These are phyloP conservation scores for Ceratobasidium theobromae DNA, from an alignment of 1,284 basidiomycete genomes.

Conservation along the genomic window DNA sequence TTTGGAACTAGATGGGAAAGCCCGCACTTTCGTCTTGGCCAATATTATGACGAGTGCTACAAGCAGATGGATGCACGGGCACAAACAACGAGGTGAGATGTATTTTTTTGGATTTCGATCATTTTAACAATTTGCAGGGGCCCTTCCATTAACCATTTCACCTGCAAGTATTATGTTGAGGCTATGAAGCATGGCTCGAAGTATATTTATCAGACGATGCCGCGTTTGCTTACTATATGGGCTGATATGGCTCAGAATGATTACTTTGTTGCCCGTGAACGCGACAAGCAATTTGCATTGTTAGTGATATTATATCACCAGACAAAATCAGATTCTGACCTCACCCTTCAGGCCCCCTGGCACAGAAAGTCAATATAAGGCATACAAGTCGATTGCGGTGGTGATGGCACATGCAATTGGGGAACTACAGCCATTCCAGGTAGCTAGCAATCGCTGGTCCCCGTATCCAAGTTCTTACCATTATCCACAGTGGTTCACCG, in stretches of 20 bases:
- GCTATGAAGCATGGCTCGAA: conserved; percentile 87
- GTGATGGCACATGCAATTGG: conserved; percentile 58
- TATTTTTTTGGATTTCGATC: not conserved
- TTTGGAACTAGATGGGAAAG: conserved; percentile 71
- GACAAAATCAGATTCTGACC: not conserved
- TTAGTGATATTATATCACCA: not conserved
- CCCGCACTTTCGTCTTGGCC: conserved; percentile 81
- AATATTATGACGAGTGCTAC: conserved; percentile 73
- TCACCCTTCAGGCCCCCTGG: not conserved
- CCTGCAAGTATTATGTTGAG: conserved; percentile 55
- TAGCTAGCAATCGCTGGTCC: conserved; percentile 40
- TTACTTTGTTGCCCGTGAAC: conserved; percentile 39
- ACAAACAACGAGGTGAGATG: conserved; percentile 27
- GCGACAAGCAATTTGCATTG: conserved; percentile 4
- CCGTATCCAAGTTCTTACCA: not conserved
- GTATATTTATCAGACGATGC: conserved; percentile 95
- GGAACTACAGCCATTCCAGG: conserved; percentile 75
- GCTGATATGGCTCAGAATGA: conserved; percentile 81
- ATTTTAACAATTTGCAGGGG: not conserved
- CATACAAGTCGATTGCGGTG: conserved; percentile 11
- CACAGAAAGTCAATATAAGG: not conserved
- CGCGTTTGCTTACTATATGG: conserved; percentile 94
- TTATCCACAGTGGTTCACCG: conserved; percentile 81
- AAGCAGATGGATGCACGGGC: conserved; percentile 24
- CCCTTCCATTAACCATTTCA: conserved; percentile 30